Evolutionary conservation across 768 basidiomycete species (phyloP).

Genomic region (Plicaturopsis crispa): DNA sequence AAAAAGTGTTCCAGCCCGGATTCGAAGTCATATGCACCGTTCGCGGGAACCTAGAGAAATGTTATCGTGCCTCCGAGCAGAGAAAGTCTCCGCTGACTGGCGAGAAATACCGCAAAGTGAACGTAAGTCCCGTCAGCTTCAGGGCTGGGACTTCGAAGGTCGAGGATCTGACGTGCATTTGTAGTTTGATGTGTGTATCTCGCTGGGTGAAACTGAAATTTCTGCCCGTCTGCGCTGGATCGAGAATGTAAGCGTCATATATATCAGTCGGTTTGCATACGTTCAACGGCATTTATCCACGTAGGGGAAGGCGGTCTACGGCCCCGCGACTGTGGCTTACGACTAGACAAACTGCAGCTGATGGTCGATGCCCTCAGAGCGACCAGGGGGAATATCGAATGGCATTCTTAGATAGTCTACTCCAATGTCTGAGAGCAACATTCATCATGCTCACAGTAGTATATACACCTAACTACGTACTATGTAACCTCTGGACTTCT

Average conservation of each 20-base stretch:
- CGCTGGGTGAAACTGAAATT: constrained; percentile 13
- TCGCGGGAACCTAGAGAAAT: constrained; percentile 4
- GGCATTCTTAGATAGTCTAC: not conserved
- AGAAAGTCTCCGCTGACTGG: not conserved
- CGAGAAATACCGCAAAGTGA: constrained; percentile 1
- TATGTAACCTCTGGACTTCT: no score
- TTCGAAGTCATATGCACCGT: constrained; percentile 11
- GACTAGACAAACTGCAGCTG: constrained; percentile 2
- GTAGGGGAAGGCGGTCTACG: constrained; percentile 8
- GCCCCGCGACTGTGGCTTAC: constrained; percentile 13
- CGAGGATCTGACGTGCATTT: not conserved
- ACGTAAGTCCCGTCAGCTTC: constrained; percentile 3
- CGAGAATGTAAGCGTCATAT: constrained; percentile 8
- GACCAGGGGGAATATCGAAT: not conserved
- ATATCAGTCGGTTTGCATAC: not conserved
- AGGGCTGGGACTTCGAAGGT: not conserved
- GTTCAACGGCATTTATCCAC: not conserved
- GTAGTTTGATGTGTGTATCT: constrained; percentile 12
- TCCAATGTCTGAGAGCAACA: no score
- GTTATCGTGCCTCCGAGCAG: constrained; percentile 2
- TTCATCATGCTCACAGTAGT: no score
- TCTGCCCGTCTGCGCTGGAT: constrained; percentile 12
- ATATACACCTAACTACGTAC: no score
- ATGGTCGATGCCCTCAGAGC: not conserved
- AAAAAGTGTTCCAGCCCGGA: constrained; percentile 9